Conservation (phyloP, 495 filamentous ascomycete genomes). For the Tuber brumale region DNA sequence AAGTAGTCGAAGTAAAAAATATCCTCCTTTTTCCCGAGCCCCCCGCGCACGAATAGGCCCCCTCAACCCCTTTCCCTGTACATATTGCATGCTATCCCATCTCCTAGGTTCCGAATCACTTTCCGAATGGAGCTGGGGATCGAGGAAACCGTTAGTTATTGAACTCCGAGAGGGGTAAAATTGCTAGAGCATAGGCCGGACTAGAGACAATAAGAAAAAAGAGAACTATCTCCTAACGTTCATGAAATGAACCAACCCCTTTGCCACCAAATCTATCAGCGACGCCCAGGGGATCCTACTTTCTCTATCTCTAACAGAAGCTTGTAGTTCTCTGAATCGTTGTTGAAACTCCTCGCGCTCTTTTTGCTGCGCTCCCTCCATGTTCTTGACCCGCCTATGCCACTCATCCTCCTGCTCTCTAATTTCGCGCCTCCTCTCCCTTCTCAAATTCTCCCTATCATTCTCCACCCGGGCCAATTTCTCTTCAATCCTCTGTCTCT, state of each 20-base stretch:
- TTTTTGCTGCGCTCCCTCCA: constrained; percentile 11
- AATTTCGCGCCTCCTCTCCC: constrained; percentile 11
- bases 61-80: not conserved
- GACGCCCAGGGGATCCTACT: not conserved
- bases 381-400: constrained; percentile 1
- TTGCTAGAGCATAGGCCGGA: not conserved
- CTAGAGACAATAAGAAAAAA: not conserved
- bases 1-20: too few relatives aligned
- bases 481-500: constrained; percentile 24
- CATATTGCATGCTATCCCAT: not conserved
- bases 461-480: constrained; percentile 39
- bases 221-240: not conserved
- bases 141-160: not conserved
- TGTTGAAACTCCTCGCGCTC: not conserved
- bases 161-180: not conserved
- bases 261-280: not conserved
- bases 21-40: not conserved
- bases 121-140: not conserved
- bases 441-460: constrained; percentile 19
- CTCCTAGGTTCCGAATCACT: not conserved
- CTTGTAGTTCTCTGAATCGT: not conserved
- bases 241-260: not conserved
- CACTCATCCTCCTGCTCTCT: constrained; percentile 9
- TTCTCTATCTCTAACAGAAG: not conserved
- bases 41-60: not conserved